Evolutionary conservation across 164 flowering plant species (phyloP).

Genomic region (Warburgia ugandensis): DNA sequence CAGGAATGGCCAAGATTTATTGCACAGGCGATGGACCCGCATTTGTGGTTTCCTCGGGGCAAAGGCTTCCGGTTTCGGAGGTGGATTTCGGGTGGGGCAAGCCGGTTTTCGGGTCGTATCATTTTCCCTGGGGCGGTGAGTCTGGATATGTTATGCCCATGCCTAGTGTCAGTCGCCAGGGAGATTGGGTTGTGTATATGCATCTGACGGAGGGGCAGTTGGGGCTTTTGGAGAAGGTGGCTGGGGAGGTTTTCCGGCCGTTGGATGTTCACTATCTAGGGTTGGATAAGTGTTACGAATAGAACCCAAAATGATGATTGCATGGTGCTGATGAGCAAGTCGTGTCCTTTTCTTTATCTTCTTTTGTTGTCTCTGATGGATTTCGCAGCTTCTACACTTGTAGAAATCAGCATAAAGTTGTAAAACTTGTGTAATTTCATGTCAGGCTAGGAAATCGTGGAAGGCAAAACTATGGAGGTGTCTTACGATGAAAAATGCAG

Average conservation of each 20-base stretch:
- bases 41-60: slow-evolving; percentile 30
- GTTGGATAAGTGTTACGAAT: neutral
- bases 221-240: slow-evolving; percentile 9
- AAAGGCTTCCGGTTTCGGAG: slow-evolving; percentile 19
- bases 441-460: too few relatives aligned
- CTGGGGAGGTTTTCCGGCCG: slow-evolving; percentile 10
- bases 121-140: slow-evolving; percentile 31
- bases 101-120: slow-evolving; percentile 27
- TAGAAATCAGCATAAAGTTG: too few relatives aligned
- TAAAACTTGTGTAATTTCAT: too few relatives aligned
- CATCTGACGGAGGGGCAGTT: slow-evolving; percentile 12
- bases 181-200: slow-evolving; percentile 49
- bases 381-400: too few relatives aligned
- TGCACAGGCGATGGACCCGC: slow-evolving; percentile 25
- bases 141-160: slow-evolving; percentile 40
- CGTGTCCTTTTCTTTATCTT: too few relatives aligned
- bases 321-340: neutral
- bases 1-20: slow-evolving; percentile 18
- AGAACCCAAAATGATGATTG: too few relatives aligned
- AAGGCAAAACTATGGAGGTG: too few relatives aligned
- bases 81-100: slow-evolving; percentile 38
- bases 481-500: too few relatives aligned
- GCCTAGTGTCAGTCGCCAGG: slow-evolving; percentile 20
- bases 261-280: slow-evolving; percentile 6
- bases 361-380: too few relatives aligned